Conservation (phyloP, 208 protist species). For the Acanthamoeba sp. region DNA sequence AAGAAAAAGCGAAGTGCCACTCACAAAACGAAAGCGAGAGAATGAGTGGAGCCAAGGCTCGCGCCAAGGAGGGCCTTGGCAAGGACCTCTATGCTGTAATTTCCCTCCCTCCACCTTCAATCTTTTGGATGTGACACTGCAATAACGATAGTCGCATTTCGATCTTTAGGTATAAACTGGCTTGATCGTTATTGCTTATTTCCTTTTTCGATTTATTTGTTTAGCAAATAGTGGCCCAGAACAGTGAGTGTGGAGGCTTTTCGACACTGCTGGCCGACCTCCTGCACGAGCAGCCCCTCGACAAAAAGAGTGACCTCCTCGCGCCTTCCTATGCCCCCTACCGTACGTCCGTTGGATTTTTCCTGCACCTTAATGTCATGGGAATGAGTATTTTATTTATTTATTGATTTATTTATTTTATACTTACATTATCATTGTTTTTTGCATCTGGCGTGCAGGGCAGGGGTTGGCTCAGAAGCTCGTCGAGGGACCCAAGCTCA, state of each 20-base stretch:
- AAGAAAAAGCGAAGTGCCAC: too few relatives aligned
- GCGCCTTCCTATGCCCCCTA: not conserved
- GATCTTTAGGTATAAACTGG: too few relatives aligned
- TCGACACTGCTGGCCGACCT: slow-evolving; percentile 10
- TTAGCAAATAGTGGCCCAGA: not conserved
- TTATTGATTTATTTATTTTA: too few relatives aligned
- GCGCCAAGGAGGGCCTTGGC: not conserved
- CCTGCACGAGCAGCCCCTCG: not conserved
- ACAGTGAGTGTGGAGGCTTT: not conserved
- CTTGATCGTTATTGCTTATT: too few relatives aligned
- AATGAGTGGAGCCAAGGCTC: too few relatives aligned
- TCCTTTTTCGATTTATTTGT: too few relatives aligned
- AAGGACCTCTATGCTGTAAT: slow-evolving; percentile 1
- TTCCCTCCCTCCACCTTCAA: not conserved
- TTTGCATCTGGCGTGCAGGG: not conserved
- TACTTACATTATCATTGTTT: too few relatives aligned
- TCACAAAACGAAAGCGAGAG: too few relatives aligned
- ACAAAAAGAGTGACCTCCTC: not conserved
- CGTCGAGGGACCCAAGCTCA: slow-evolving; percentile 11
- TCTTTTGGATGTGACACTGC: not conserved
- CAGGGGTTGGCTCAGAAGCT: not conserved
- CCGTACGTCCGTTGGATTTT: not conserved
- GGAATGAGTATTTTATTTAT: too few relatives aligned
- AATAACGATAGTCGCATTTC: too few relatives aligned
- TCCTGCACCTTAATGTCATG: too few relatives aligned